These are phyloP conservation scores for Inga oerstediana DNA, from an alignment of 306 rosid species.

Conservation along the genomic window DNA sequence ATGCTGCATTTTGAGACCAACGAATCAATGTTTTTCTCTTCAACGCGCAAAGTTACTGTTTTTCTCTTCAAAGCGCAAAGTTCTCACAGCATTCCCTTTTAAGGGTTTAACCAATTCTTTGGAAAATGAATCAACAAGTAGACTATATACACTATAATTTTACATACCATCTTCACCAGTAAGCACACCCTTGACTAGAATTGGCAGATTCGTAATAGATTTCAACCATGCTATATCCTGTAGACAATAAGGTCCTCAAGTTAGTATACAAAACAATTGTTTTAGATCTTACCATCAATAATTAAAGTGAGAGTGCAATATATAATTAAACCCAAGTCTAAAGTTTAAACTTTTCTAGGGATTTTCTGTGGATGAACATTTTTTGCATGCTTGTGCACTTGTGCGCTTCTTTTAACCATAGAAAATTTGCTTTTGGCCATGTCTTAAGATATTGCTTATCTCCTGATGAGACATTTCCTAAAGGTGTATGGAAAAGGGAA, in stretches of 20 bases:
- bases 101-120: not conserved
- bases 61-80: not conserved
- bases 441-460: not conserved
- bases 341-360: not conserved
- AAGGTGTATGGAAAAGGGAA: not conserved
- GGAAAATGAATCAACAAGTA: not conserved
- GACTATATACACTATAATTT: not conserved
- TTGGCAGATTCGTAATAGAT: slow-evolving; percentile 41
- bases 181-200: slow-evolving; percentile 40
- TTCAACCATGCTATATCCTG: slow-evolving; percentile 46
- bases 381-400: not conserved
- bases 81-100: not conserved
- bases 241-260: not conserved
- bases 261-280: not conserved
- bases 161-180: slow-evolving; percentile 39
- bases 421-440: not conserved
- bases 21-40: not conserved
- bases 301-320: not conserved
- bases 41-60: not conserved
- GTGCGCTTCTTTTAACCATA: not conserved
- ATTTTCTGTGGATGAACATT: not conserved
- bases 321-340: not conserved
- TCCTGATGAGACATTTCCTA: slow-evolving; percentile 5
- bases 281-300: slow-evolving; percentile 6
- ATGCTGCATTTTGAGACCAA: not conserved